Conservation (phyloP, 2,329 filamentous ascomycete genomes). For the Fusarium xyrophilum region DNA sequence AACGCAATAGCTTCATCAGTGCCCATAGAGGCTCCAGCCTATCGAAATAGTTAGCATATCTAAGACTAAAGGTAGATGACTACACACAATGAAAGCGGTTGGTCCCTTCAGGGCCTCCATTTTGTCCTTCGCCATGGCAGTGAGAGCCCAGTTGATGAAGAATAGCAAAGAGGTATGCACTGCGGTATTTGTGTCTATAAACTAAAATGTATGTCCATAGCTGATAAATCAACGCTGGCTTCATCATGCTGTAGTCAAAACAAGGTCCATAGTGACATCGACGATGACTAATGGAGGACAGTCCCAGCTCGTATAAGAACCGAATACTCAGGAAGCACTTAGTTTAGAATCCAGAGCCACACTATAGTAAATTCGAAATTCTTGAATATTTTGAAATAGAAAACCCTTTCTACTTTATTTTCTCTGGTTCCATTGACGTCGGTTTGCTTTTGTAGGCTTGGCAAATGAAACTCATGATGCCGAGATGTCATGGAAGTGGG, state of each 20-base stretch:
- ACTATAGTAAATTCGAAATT: rapidly evolving
- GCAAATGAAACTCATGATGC: not conserved
- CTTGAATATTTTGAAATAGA: too few species aligned
- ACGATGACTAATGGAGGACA: not conserved
- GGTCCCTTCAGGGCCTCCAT: not conserved
- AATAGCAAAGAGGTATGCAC: rapidly evolving
- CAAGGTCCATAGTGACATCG: not conserved
- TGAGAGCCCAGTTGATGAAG: rapidly evolving
- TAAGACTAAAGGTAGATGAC: rapidly evolving
- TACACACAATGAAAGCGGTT: not conserved
- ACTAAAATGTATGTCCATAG: rapidly evolving
- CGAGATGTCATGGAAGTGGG: not conserved
- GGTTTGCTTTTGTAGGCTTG: too few species aligned
- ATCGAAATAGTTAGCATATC: rapidly evolving
- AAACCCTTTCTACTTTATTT: too few species aligned
- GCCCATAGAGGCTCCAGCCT: constrained; percentile 20
- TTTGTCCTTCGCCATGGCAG: rapidly evolving
- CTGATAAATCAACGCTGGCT: not conserved
- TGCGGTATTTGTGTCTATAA: not conserved
- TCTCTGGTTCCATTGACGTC: too few species aligned
- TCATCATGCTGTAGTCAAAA: not conserved
- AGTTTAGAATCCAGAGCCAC: not conserved
- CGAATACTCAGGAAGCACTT: not conserved
- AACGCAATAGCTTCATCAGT: constrained; percentile 7
- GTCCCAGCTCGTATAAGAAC: not conserved